Percentiles rank a stretch among this genome's conserved stretches.
Conservation (phyloP, 495 filamentous ascomycete species). For the Neurospora sp. region DNA sequence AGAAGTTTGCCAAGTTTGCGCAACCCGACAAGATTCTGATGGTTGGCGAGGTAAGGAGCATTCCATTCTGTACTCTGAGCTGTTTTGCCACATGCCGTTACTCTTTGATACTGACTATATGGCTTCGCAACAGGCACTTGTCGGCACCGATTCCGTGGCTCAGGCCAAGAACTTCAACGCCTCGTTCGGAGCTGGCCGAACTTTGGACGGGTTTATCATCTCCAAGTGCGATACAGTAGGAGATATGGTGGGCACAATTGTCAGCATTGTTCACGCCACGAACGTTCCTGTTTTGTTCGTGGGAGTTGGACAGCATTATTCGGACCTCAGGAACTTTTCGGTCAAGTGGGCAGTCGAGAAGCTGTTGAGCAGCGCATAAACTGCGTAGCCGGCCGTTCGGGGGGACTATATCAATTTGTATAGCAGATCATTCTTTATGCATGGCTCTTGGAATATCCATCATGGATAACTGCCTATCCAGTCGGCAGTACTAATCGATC, state of each 20-base stretch:
- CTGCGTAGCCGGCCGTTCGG: not conserved
- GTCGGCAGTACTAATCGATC: not conserved
- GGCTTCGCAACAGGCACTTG: slow-evolving; percentile 50
- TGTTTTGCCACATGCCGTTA: not conserved
- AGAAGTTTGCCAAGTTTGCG: slow-evolving; percentile 95
- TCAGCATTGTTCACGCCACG: slow-evolving; percentile 96
- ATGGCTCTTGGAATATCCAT: not conserved
- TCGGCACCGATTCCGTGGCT: slow-evolving; percentile 86
- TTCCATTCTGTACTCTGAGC: not conserved
- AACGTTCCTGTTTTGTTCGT: slow-evolving; percentile 91
- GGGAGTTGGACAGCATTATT: slow-evolving; percentile 94
- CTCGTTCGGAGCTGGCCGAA: slow-evolving; percentile 71
- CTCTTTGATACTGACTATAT: slow-evolving; percentile 7
- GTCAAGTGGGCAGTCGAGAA: slow-evolving; percentile 80
- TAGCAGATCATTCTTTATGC: not conserved
- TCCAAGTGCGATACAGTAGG: slow-evolving; percentile 98
- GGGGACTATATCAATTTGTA: not conserved
- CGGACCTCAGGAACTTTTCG: slow-evolving; percentile 84
- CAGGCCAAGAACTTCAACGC: slow-evolving; percentile 94
- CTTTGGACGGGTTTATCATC: slow-evolving; percentile 91
- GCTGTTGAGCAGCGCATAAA: slow-evolving; percentile 44
- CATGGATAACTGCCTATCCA: not conserved
- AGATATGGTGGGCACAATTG: slow-evolving; percentile 94
- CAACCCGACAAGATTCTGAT: slow-evolving; percentile 96
- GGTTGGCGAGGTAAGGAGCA: slow-evolving; percentile 67